Percentiles rank a stretch among this genome's conserved stretches.
These are phyloP conservation scores for Pyrenophora seminiperda DNA, from an alignment of 2,329 filamentous ascomycete genomes.

Conservation along the genomic window DNA sequence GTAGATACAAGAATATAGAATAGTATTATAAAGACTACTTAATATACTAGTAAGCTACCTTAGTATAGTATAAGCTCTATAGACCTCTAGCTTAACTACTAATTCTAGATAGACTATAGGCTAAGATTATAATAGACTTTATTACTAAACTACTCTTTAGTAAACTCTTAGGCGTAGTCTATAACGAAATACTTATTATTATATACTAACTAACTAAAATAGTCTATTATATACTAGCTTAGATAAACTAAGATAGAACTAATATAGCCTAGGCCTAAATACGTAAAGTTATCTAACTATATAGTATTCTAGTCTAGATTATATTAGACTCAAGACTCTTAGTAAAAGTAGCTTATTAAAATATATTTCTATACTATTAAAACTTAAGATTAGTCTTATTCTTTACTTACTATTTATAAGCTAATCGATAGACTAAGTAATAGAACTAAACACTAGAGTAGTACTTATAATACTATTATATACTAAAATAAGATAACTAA, in stretches of 20 bases:
- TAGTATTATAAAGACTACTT: not conserved
- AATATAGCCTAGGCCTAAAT: not conserved
- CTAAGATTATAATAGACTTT: not conserved
- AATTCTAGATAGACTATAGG: not conserved
- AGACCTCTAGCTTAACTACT: not conserved
- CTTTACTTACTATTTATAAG: not conserved
- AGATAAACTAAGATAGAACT: not conserved
- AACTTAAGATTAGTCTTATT: not conserved
- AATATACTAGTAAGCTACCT: not conserved
- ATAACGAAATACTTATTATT: too few species aligned
- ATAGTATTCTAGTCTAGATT: not conserved
- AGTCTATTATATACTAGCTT: not conserved
- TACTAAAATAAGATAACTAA: not conserved
- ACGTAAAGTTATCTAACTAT: not conserved
- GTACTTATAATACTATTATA: not conserved
- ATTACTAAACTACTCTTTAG: not conserved
- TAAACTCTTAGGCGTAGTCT: not conserved
- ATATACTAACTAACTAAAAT: not conserved
- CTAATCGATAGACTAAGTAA: not conserved
- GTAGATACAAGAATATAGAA: not conserved
- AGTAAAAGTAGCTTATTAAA: not conserved
- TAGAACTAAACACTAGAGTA: slow-evolving; percentile 1
- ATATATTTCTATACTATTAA: not conserved
- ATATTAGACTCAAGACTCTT: not conserved
- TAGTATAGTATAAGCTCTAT: not conserved